Conservation (phyloP, 345 rosid genomes). For the Populus pruinosa region DNA sequence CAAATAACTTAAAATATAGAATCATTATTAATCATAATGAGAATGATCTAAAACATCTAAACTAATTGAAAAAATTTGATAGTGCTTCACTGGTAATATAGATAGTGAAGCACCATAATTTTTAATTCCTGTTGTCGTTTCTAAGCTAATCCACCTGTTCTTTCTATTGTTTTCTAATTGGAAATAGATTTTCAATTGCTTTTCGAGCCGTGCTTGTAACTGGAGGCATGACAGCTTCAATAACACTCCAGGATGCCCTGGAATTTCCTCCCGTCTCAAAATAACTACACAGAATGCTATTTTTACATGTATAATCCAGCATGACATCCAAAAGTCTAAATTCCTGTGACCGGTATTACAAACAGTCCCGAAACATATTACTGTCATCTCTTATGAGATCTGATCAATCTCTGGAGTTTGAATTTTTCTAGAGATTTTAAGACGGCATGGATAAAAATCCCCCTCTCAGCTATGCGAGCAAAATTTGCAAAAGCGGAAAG, state of each 20-base stretch:
- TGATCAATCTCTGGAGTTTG: not conserved
- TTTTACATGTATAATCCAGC: not conserved
- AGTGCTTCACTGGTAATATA: no score
- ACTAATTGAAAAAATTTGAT: no score
- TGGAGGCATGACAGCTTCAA: not conserved
- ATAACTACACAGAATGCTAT: not conserved
- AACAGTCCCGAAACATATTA: not conserved
- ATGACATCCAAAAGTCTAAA: not conserved
- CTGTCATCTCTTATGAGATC: not conserved
- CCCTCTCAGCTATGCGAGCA: conserved; percentile 51
- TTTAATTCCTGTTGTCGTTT: no score
- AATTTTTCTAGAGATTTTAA: not conserved
- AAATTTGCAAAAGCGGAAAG: conserved; percentile 51
- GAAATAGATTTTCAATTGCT: no score
- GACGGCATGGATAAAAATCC: conserved; percentile 11
- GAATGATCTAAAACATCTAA: no score
- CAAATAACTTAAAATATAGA: no score
- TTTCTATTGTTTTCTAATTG: no score
- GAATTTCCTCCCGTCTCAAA: not conserved
- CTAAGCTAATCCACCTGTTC: no score
- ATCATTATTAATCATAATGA: no score
- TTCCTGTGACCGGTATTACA: not conserved
- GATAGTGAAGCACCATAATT: no score
- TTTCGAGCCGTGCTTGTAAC: no score
- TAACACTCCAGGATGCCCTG: not conserved